A percentile compares a stretch with the other conserved stretches of the same genome.
These are phyloP conservation scores for Arxiozyma bovina DNA, from an alignment of 1,139 yeast species.

Conservation along the genomic window DNA sequence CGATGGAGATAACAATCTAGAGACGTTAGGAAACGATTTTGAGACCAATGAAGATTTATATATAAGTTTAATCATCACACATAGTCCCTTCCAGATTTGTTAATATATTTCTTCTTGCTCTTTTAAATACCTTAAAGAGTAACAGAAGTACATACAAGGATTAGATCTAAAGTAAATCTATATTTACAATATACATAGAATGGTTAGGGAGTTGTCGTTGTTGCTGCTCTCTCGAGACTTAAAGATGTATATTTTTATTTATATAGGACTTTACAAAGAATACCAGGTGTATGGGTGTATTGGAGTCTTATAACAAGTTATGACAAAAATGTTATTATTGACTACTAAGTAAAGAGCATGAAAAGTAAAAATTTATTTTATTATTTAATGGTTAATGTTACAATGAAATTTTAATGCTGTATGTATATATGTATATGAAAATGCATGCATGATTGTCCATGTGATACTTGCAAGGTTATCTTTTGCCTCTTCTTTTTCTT, in stretches of 20 bases:
- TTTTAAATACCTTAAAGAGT: neutral
- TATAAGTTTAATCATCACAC: neutral
- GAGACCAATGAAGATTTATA: neutral
- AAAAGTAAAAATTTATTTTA: neutral
- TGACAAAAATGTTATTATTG: neutral
- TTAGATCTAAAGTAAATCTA: neutral
- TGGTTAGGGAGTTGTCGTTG: too few species aligned
- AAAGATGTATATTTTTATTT: too few species aligned
- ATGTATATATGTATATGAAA: neutral
- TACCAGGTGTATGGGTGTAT: neutral
- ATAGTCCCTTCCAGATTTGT: neutral
- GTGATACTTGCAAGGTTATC: neutral
- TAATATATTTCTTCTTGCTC: too few species aligned
- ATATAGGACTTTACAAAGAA: too few species aligned
- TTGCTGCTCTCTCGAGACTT: too few species aligned
- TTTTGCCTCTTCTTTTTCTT: neutral
- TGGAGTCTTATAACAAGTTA: too few species aligned
- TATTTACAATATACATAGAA: too few species aligned
- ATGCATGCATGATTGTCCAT: neutral
- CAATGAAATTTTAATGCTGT: neutral
- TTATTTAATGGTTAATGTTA: too few species aligned
- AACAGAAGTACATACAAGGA: too few species aligned
- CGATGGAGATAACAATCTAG: neutral
- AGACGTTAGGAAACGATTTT: neutral
- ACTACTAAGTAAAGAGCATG: neutral